Conservation (phyloP, 768 basidiomycete genomes). For the Russula sp. region DNA sequence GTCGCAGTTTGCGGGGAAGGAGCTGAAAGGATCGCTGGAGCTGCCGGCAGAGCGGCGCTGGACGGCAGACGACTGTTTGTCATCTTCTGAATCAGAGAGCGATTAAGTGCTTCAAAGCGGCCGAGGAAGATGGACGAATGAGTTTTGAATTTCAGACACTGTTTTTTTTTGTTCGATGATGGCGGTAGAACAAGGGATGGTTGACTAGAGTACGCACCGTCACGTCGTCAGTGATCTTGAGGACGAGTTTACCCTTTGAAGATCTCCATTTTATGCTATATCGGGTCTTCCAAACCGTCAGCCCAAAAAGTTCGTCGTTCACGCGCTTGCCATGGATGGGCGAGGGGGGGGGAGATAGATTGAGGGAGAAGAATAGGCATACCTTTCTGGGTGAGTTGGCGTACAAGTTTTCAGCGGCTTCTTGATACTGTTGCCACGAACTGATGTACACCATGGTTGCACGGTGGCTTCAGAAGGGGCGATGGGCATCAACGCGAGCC, state of each 20-base stretch:
- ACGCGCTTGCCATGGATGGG: constrained; percentile 23
- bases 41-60: not conserved
- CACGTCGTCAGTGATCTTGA: constrained; percentile 90
- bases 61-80: constrained; percentile 44
- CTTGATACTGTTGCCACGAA: constrained; percentile 85
- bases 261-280: constrained; percentile 91
- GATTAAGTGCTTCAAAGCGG: constrained; percentile 89
- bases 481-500: constrained; percentile 16
- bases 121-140: constrained; percentile 92
- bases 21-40: not conserved
- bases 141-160: constrained; percentile 98
- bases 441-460: constrained; percentile 80
- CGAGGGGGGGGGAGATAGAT: not conserved
- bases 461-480: not conserved
- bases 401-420: constrained; percentile 85
- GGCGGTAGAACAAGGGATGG: not conserved
- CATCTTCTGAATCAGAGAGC: constrained; percentile 81
- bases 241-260: constrained; percentile 76
- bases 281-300: constrained; percentile 53
- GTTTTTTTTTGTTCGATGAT: constrained; percentile 1
- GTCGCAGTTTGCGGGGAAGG: constrained; percentile 5
- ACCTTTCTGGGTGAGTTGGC: constrained; percentile 71
- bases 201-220: constrained; percentile 47
- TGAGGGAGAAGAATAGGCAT: not conserved
- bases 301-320: not conserved